Evolutionary conservation across 495 filamentous ascomycete species (phyloP), one percentile per base, ranked within the genome.

Genomic region (Penicillium ochrochloron): DNA sequence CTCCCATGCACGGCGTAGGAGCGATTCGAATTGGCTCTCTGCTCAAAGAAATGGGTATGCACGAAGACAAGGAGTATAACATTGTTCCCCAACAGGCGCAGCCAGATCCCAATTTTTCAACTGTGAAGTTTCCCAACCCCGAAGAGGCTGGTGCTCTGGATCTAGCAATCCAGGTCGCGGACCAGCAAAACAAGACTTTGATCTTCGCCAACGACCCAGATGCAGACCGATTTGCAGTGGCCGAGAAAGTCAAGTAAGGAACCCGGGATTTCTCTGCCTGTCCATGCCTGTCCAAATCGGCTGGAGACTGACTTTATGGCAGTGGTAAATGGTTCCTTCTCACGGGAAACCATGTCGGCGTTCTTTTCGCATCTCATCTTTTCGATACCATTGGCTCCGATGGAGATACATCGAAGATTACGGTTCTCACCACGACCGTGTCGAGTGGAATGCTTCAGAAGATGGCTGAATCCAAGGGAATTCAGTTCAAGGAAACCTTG

Each of bases 191-290:
- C 21, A 77, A 83, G 66, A 70, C 69, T 17, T 65, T 91, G 12
- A 81, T 92, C 41, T 71, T 91, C 54, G 88, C 89, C 25, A 89
- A 84, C 60, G 89, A 92, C 66, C 89, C 89, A 11, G 89, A 92
- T 70, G 89, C 89, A 12, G 89, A 92, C 76, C 86, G 89, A 12
- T 86, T 92, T 61, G 85, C 89, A 23, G 86, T 80, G 21, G 89
- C 88, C 8, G 84, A 90, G 71, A 87, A 83, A 70, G 78, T 88
- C 42, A 66, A 75, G 78, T 82, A 66, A 55, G 80, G 73, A 44
- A 50, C 23, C 10, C 25, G 48, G 7, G 25, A 12, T 15, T 11
- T n/a, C 7, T 19, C 7, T 5, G 14, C 41, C 10, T 2, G 35
- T n/a, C n/a, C n/a, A n/a, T n/a, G n/a, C n/a, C n/a, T n/a, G n/a